Evolutionary conservation across 306 rosid genomes (phyloP).

Genomic region (Cucumis cinereus): DNA sequence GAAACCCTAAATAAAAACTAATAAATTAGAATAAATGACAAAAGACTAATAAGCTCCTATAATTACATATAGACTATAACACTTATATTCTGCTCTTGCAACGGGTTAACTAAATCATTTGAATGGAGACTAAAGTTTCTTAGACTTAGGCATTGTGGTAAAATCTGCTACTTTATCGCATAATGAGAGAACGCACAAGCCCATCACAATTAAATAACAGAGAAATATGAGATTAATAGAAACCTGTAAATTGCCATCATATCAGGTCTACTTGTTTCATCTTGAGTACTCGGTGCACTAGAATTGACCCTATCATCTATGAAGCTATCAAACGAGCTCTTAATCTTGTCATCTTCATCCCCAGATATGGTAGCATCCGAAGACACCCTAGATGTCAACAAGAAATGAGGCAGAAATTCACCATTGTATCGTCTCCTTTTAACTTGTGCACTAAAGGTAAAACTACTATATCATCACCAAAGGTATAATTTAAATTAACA

Average conservation of each 20-base stretch:
- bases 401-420: slow-evolving; percentile 8
- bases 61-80: no score
- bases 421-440: neutral
- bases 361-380: slow-evolving; percentile 46
- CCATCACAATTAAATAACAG: neutral
- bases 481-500: neutral
- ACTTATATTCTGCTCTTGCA: neutral
- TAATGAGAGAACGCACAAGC: neutral
- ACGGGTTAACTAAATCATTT: neutral
- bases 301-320: slow-evolving; percentile 72
- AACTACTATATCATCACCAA: neutral
- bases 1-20: no score
- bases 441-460: neutral
- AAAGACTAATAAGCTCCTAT: no score
- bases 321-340: slow-evolving; percentile 59
- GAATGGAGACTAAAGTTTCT: neutral
- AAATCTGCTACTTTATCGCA: neutral
- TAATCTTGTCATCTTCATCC: slow-evolving; percentile 49
- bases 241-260: slow-evolving; percentile 95
- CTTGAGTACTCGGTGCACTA: slow-evolving; percentile 39
- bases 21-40: no score
- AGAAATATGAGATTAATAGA: neutral
- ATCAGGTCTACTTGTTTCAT: slow-evolving; percentile 46
- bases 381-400: slow-evolving; percentile 39
- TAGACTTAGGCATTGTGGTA: neutral